Percentiles rank a stretch among this genome's conserved stretches.
Conservation (phyloP, 306 rosid genomes). For the Cercis canadensis region DNA sequence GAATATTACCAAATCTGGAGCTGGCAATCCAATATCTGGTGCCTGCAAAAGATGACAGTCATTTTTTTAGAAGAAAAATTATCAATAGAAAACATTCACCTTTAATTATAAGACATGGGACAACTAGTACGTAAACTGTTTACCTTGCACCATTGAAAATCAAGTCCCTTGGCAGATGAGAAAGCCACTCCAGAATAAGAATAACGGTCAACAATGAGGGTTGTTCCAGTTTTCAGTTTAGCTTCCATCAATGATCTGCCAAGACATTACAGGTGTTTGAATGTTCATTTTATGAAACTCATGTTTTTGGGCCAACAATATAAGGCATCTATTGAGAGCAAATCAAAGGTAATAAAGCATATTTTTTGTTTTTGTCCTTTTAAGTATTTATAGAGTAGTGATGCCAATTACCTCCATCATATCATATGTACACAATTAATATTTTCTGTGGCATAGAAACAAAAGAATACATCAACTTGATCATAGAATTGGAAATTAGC, state of each 20-base stretch:
- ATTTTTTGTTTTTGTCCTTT: too few species aligned
- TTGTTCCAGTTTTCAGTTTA: constrained; percentile 80
- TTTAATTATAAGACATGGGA: not conserved
- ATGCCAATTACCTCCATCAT: not conserved
- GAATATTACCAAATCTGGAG: constrained; percentile 82
- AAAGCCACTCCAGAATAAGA: constrained; percentile 97
- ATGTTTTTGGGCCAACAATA: not conserved
- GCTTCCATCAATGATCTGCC: constrained; percentile 85
- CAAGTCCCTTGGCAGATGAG: constrained; percentile 92
- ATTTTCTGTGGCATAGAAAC: not conserved
- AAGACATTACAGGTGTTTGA: constrained; percentile 15
- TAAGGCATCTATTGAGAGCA: not conserved
- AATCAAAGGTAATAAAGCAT: not conserved
- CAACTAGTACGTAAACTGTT: not conserved
- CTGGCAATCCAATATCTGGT: constrained; percentile 83
- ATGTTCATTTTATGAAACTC: constrained; percentile 9
- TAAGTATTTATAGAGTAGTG: not conserved
- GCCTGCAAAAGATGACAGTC: constrained; percentile 54
- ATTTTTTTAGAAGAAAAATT: too few species aligned
- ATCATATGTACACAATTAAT: not conserved
- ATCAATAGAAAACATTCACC: not conserved
- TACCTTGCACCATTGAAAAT: constrained; percentile 93
- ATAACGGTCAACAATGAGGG: constrained; percentile 93
- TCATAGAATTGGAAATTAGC: not conserved
- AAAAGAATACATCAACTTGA: not conserved